Evolutionary conservation across 805 yeast species (phyloP).

Genomic region (Isabelozyma gotoi): DNA sequence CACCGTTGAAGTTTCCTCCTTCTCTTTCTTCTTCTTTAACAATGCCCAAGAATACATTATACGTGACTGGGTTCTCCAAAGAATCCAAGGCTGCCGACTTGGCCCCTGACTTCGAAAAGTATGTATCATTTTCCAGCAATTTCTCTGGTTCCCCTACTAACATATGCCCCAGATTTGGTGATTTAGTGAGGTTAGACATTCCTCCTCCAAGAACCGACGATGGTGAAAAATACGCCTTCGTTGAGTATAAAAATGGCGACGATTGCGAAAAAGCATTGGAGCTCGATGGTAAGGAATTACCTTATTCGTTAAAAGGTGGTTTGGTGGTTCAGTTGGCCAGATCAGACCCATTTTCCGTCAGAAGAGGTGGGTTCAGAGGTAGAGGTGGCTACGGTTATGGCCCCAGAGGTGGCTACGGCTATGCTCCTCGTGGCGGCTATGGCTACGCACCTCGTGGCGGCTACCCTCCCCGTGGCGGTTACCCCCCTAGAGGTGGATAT

Average conservation of each 20-base stretch:
- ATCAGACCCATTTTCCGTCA: conserved; percentile 48
- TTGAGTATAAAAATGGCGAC: conserved; percentile 51
- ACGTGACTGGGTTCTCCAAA: conserved; percentile 57
- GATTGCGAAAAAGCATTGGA: conserved; percentile 57
- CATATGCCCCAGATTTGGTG: conserved; percentile 45
- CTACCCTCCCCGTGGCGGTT: conserved; percentile 14
- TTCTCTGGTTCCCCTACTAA: conserved; percentile 4
- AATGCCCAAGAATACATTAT: conserved; percentile 50
- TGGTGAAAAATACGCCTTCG: conserved; percentile 63
- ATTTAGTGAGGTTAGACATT: conserved; percentile 56
- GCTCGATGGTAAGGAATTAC: conserved; percentile 44
- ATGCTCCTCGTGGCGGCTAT: conserved; percentile 19
- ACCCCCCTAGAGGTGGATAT: conserved; percentile 9
- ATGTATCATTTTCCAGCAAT: conserved; percentile 29
- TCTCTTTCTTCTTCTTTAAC: background rate
- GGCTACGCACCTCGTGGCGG: conserved; percentile 20
- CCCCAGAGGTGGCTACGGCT: conserved; percentile 24
- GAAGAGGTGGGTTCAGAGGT: conserved; percentile 30
- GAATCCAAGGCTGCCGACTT: conserved; percentile 56
- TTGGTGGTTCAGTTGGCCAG: conserved; percentile 56
- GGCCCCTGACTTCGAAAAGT: conserved; percentile 62
- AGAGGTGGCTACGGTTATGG: conserved; percentile 15
- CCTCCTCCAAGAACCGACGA: conserved; percentile 63
- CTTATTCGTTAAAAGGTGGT: conserved; percentile 39
- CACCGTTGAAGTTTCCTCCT: background rate